Evolutionary conservation across 768 basidiomycete genomes (phyloP), one percentile per base, ranked within the genome.

Genomic region (Arthromyces matolae): DNA sequence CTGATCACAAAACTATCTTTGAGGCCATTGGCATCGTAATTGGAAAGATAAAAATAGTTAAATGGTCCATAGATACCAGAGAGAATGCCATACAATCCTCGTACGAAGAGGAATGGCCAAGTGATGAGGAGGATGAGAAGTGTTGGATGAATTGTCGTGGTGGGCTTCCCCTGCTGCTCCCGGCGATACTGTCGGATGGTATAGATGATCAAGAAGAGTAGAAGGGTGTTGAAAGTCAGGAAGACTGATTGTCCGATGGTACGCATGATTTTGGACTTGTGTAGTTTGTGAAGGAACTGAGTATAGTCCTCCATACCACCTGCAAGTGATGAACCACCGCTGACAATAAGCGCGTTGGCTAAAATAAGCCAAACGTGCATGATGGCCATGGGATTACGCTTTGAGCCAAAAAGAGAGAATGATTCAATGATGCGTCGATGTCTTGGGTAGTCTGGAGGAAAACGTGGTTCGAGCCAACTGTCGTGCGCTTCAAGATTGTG

Each of bases 381-480:
- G 35, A 59, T 43, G 34, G 58, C 60, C 64, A 68, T 68, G 16
- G 62, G 62, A 12, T 59, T 57, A 22, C 58, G 44, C 20, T 49
- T 56, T 19, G 57, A 45, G 6, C 57, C 36, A 44, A 60, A 45
- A n/a, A 68, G 20, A 4, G 60, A 51, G 23, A 67, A 50, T 1
- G 66, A 61, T 5, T 60, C 61, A 8, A 55, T 29, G 47, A 66
- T 36, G 22, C 55, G 48, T 12, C 58, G 53, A 31, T 40, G 52
- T 14, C 48, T 38, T 18, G 54, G 46, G 8, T 57, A 54, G 9
- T 47, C 51, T 0, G 56, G 55, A 4, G 41, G 47, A 24, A 57
- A 44, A 20, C 61, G 61, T 10, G 66, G 67, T 47, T 70, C 68
- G 8, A 70, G 59, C 67, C 67, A 70, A 18, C 65, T 66, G 27